Evolutionary conservation across 1,284 basidiomycete genomes (phyloP), one percentile per base, ranked within the genome.

Genomic region (Amylostereum chailletii): DNA sequence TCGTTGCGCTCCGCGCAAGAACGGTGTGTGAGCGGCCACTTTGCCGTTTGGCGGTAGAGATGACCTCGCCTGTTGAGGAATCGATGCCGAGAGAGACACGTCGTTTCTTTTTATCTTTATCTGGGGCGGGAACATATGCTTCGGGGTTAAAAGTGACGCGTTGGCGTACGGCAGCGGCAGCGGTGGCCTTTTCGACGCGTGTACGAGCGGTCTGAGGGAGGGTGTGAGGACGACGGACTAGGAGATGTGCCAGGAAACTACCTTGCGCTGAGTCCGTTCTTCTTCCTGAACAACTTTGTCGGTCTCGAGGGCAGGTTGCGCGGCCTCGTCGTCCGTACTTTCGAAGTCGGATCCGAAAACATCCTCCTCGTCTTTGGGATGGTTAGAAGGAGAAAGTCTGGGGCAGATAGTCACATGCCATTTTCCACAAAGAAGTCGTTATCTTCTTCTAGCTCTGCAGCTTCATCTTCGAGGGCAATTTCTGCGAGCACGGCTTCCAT

Each of bases 281-380:
- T 87, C 84, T n/a, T 81, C 76, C 32, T 68, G 62, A 3, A 77
- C 67, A 36, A 68, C 67, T 43, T 67, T 73, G 59, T 90, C 87
- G 0, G 69, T 81, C 27, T 77, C 76, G 5, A 66, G 62, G 4
- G 77, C 76, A 31, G 76, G 76, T 46, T 76, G 72, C 0, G 60
- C 67, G 33, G 72, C 77, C 55, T 88, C 87, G 51, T 86, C 83
- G 48, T 89, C 88, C 0, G 86, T 90, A 53, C 84, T 88, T 53
- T 80, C 82, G 58, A 91, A 91, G 61, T 91, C 89, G 10, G 83
- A 86, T 53, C 76, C 86, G 54, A 88, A 88, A 6, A 83, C 62
- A 58, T 90, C 88, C 53, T 86, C 79, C 62, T 91, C 87, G 46
- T 85, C 88, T 87, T 50, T 38, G 46, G 34, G 29, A 39, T 26